Percentiles rank a stretch among this genome's conserved stretches.
phyloP scores from a whole-genome alignment of 257 asterid species.

The Solanum verrucosum region DNA sequence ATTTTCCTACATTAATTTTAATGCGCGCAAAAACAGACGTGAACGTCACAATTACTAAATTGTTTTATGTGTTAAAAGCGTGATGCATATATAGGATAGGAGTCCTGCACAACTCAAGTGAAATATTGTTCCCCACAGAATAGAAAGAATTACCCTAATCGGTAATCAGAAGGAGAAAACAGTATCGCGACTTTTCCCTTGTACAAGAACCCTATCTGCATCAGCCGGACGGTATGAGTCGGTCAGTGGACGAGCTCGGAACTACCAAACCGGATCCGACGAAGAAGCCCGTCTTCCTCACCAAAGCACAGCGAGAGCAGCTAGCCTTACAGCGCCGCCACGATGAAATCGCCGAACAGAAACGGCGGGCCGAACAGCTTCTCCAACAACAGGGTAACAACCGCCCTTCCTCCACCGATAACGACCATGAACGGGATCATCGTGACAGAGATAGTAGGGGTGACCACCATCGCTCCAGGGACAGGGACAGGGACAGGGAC shows the following conservation, averaged over 20 bases:
- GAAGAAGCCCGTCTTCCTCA: slow-evolving; percentile 61
- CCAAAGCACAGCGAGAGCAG: slow-evolving; percentile 16
- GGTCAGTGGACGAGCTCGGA: slow-evolving; percentile 15
- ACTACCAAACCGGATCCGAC: slow-evolving; percentile 19
- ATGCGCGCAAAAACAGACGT: background rate
- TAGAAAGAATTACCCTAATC: background rate
- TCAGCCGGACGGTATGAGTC: slow-evolving; percentile 6
- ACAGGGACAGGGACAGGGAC: slow-evolving; percentile 8
- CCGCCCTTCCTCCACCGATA: slow-evolving; percentile 25
- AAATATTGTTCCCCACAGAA: background rate
- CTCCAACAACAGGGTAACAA: slow-evolving; percentile 11
- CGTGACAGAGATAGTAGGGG: slow-evolving; percentile 19
- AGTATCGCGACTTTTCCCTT: background rate
- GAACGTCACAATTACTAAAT: background rate
- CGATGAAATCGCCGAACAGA: slow-evolving; percentile 51
- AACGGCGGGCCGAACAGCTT: slow-evolving; percentile 30
- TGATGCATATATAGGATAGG: background rate
- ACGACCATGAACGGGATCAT: slow-evolving; percentile 34
- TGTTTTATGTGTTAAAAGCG: background rate
- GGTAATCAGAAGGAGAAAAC: background rate
- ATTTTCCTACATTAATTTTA: background rate
- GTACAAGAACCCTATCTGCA: background rate
- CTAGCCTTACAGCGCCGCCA: slow-evolving; percentile 58
- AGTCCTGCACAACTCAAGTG: background rate
- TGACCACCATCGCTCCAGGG: background rate